Evolutionary conservation across 306 rosid species (phyloP).

Genomic region (Cyamopsis tetragonoloba): DNA sequence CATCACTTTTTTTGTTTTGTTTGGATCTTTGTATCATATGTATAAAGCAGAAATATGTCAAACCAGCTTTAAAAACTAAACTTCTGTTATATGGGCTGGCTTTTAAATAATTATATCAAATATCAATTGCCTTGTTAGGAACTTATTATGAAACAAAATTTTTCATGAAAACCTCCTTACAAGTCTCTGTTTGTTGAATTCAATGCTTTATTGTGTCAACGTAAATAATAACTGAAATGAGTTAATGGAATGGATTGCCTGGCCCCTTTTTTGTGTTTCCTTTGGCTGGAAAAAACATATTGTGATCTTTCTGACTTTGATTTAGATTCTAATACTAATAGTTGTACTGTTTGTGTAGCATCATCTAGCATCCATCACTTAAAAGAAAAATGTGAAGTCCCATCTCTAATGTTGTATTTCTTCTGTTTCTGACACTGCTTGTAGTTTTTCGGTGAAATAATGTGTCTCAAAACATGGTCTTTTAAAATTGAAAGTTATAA

Average conservation of each 20-base stretch:
- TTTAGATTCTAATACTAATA: not conserved
- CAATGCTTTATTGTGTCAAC: not conserved
- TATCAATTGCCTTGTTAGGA: not conserved
- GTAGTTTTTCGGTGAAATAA: no score
- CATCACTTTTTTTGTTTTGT: not conserved
- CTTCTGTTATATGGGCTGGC: not conserved
- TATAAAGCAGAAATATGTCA: not conserved
- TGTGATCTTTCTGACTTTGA: not conserved
- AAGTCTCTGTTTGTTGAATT: not conserved
- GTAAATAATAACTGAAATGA: slow-evolving; percentile 5
- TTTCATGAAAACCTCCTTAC: not conserved
- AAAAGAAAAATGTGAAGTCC: not conserved
- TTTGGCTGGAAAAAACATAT: not conserved
- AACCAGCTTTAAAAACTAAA: slow-evolving; percentile 7
- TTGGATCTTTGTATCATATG: slow-evolving; percentile 13
- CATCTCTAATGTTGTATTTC: not conserved
- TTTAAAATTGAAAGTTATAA: no score
- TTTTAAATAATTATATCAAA: slow-evolving; percentile 9
- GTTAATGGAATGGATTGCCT: slow-evolving; percentile 9
- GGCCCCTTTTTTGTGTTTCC: slow-evolving; percentile 7
- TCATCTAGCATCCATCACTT: not conserved
- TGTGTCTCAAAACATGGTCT: no score
- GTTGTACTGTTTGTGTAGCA: not conserved
- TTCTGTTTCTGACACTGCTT: no score
- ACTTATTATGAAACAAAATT: not conserved